Evolutionary conservation across 2,329 filamentous ascomycete species (phyloP).

Genomic region (Pseudogymnoascus sp.): DNA sequence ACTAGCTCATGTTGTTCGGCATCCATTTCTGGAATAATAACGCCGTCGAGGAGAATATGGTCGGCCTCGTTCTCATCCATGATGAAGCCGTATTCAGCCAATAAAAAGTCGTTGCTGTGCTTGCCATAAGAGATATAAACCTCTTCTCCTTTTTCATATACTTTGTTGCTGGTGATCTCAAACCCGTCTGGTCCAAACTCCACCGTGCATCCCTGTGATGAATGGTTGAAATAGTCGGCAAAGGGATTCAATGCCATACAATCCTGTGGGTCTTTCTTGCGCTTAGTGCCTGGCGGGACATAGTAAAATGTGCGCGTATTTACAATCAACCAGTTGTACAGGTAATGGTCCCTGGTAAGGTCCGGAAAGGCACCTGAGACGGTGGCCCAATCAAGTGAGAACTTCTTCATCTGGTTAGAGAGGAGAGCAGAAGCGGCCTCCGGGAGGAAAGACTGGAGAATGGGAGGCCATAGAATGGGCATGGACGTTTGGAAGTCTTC

Average conservation of each 20-base stretch:
- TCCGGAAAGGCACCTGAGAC: conserved; percentile 38
- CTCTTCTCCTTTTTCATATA: conserved; percentile 53
- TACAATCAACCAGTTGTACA: conserved; percentile 52
- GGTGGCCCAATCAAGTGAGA: conserved; percentile 42
- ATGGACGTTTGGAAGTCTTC: conserved; percentile 52
- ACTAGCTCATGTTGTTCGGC: conserved; percentile 33
- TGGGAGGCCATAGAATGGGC: conserved; percentile 47
- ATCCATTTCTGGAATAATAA: conserved; percentile 23
- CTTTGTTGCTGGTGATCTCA: conserved; percentile 43
- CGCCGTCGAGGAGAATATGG: conserved; percentile 24
- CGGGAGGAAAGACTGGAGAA: conserved; percentile 41
- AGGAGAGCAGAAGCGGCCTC: conserved; percentile 39
- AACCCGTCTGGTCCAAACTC: conserved; percentile 45
- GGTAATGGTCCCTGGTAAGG: conserved; percentile 34
- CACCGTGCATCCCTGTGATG: conserved; percentile 44
- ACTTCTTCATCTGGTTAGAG: conserved; percentile 45
- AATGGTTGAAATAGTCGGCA: conserved; percentile 63
- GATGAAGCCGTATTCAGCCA: conserved; percentile 52
- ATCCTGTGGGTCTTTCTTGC: conserved; percentile 44
- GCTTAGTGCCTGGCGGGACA: conserved; percentile 28
- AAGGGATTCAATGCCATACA: conserved; percentile 65
- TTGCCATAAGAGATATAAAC: conserved; percentile 62
- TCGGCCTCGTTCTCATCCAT: conserved; percentile 21
- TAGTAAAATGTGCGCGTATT: conserved; percentile 60
- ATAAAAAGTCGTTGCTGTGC: conserved; percentile 65